These are phyloP conservation scores for Jaenimonas drosophilae DNA, from an alignment of 208 protist genomes.

Conservation along the genomic window DNA sequence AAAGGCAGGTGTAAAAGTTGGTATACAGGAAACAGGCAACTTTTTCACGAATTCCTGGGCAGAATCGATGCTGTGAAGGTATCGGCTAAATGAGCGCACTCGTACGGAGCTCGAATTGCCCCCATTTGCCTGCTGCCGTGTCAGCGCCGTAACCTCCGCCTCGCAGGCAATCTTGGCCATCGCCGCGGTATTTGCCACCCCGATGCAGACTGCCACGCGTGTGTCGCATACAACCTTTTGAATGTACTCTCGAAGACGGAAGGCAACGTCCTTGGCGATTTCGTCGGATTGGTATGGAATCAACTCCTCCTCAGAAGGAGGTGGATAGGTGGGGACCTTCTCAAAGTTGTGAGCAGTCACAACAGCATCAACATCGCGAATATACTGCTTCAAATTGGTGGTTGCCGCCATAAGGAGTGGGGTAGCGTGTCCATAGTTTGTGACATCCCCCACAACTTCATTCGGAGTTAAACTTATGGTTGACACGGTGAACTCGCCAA, in stretches of 20 bases:
- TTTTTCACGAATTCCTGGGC: slow-evolving; percentile 27
- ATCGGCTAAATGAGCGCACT: slow-evolving; percentile 34
- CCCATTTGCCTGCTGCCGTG: not conserved
- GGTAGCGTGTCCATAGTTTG: slow-evolving; percentile 26
- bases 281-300: too few relatives aligned
- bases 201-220: too few relatives aligned
- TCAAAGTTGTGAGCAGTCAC: not conserved
- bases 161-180: slow-evolving; percentile 84
- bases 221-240: too few relatives aligned
- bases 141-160: slow-evolving; percentile 20
- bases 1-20: slow-evolving; percentile 41
- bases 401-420: slow-evolving; percentile 12
- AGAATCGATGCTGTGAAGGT: slow-evolving; percentile 22
- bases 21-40: slow-evolving; percentile 41
- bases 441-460: slow-evolving; percentile 42
- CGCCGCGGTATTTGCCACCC: slow-evolving; percentile 42
- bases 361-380: not conserved
- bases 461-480: not conserved
- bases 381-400: not conserved
- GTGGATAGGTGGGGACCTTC: not conserved
- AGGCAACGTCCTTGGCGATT: too few relatives aligned
- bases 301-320: too few relatives aligned
- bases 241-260: too few relatives aligned
- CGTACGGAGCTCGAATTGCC: slow-evolving; percentile 12
- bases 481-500: too few relatives aligned